A percentile compares a stretch with the other conserved stretches of the same genome.
These are phyloP conservation scores for Cryomyces antarcticus DNA, from an alignment of 495 filamentous ascomycete genomes.

Conservation along the genomic window DNA sequence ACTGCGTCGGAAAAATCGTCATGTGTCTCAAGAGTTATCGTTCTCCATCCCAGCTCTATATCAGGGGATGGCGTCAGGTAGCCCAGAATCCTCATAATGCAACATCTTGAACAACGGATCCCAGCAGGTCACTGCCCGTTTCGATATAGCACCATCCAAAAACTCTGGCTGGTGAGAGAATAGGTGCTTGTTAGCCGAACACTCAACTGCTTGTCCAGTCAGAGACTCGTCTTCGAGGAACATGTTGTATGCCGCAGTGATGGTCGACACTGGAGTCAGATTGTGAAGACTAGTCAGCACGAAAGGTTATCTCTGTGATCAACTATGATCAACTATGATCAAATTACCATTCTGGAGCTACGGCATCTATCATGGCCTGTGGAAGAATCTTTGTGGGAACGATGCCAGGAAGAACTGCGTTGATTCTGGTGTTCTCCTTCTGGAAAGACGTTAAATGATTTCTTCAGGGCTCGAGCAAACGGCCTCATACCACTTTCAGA, in stretches of 20 bases:
- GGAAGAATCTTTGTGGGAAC: slow-evolving; percentile 21
- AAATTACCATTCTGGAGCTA: slow-evolving; percentile 9
- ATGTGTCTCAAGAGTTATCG: too few species aligned
- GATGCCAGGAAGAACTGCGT: slow-evolving; percentile 16
- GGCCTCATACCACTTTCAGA: slow-evolving; percentile 12
- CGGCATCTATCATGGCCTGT: slow-evolving; percentile 17
- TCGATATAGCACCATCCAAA: slow-evolving; percentile 12
- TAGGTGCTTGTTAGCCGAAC: slow-evolving; percentile 15
- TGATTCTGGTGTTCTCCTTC: slow-evolving; percentile 21
- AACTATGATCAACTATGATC: background rate
- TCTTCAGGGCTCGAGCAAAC: background rate
- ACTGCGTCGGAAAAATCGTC: too few species aligned
- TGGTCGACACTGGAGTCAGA: slow-evolving; percentile 18
- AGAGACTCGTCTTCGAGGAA: slow-evolving; percentile 15
- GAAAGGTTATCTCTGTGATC: background rate
- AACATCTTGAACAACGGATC: slow-evolving; percentile 18
- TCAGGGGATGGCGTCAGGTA: slow-evolving; percentile 16
- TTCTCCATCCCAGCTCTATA: background rate
- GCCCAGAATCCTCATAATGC: slow-evolving; percentile 1
- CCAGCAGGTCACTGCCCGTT: slow-evolving; percentile 18
- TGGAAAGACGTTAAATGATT: background rate
- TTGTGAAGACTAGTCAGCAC: background rate
- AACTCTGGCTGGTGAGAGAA: slow-evolving; percentile 14
- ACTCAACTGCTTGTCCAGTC: slow-evolving; percentile 18
- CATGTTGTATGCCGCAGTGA: slow-evolving; percentile 16